These are phyloP conservation scores for Cornus controversa DNA, from an alignment of 148 eudicot genomes.

Conservation along the genomic window DNA sequence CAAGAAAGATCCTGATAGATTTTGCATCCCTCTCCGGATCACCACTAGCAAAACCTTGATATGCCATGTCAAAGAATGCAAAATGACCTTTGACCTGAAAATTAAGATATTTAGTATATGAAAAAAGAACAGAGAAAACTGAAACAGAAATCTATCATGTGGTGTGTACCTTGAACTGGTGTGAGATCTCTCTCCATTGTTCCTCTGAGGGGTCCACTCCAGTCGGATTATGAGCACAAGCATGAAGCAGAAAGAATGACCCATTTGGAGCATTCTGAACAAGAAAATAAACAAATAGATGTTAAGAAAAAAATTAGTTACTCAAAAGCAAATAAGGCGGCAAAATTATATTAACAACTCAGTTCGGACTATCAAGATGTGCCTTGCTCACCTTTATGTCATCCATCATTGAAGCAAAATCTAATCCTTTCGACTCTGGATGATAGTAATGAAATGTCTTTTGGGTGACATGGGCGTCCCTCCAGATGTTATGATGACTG, in stretches of 20 bases:
- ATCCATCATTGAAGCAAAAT: conserved; percentile 74
- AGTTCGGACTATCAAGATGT: not conserved
- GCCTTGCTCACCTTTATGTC: conserved; percentile 70
- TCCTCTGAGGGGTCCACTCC: conserved; percentile 98
- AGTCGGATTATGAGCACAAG: conserved; percentile 99
- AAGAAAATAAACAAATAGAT: not conserved
- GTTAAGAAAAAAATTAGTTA: not conserved
- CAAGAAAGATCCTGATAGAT: conserved; percentile 88
- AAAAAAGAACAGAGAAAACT: conserved; percentile 1
- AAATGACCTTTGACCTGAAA: conserved; percentile 86
- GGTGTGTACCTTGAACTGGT: conserved; percentile 63
- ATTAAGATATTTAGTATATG: conserved; percentile 1
- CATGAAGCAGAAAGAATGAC: conserved; percentile 93
- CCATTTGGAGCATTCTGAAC: conserved; percentile 91
- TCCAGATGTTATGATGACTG: conserved; percentile 99
- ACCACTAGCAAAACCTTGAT: conserved; percentile 99
- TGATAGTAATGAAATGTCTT: conserved; percentile 79
- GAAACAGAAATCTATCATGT: not conserved
- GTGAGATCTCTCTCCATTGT: conserved; percentile 91
- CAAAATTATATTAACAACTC: not conserved
- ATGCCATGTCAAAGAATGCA: conserved; percentile 99
- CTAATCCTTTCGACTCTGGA: conserved; percentile 80
- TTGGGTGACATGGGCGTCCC: conserved; percentile 79
- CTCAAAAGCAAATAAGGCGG: not conserved
- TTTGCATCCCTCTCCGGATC: conserved; percentile 94